These are phyloP conservation scores for Aspergillus tubingensis DNA, from an alignment of 2,329 filamentous ascomycete species.

Conservation along the genomic window DNA sequence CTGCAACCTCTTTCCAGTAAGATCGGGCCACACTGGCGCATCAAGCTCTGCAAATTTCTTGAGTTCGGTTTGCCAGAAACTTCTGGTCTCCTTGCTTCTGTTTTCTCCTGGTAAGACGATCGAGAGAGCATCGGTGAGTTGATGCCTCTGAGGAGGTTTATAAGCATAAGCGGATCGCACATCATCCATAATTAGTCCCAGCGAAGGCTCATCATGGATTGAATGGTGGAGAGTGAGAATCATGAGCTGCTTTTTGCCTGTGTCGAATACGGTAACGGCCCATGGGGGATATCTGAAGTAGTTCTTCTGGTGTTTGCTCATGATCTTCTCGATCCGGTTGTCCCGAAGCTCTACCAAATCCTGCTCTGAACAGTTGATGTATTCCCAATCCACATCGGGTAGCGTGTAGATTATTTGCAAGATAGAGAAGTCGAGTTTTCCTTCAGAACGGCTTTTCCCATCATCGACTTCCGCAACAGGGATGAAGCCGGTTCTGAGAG, in stretches of 20 bases:
- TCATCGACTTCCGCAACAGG: slow-evolving; percentile 30
- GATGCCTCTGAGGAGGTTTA: slow-evolving; percentile 25
- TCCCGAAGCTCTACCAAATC: slow-evolving; percentile 18
- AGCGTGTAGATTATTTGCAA: slow-evolving; percentile 33
- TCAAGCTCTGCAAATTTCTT: slow-evolving; percentile 26
- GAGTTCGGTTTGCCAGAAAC: slow-evolving; percentile 30
- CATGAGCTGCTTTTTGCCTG: slow-evolving; percentile 29
- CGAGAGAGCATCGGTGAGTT: slow-evolving; percentile 31
- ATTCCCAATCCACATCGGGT: slow-evolving; percentile 30
- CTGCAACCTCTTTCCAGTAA: slow-evolving; percentile 23
- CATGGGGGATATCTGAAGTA: slow-evolving; percentile 38
- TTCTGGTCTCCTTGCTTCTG: slow-evolving; percentile 17
- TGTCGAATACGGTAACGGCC: slow-evolving; percentile 38
- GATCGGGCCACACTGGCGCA: slow-evolving; percentile 30
- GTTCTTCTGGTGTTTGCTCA: slow-evolving; percentile 27
- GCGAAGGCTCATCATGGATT: slow-evolving; percentile 36
- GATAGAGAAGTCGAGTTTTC: slow-evolving; percentile 23
- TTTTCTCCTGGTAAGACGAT: slow-evolving; percentile 23
- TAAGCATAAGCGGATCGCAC: slow-evolving; percentile 27
- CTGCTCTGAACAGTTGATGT: slow-evolving; percentile 16
- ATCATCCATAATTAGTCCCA: slow-evolving; percentile 32
- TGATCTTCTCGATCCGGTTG: slow-evolving; percentile 26
- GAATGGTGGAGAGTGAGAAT: slow-evolving; percentile 42
- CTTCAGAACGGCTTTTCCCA: neutral
- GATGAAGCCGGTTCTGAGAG: slow-evolving; percentile 41